Percentiles rank a stretch among this genome's conserved stretches.
phyloP scores from a whole-genome alignment of 331 rosid species.

The Pyrus hybrid region DNA sequence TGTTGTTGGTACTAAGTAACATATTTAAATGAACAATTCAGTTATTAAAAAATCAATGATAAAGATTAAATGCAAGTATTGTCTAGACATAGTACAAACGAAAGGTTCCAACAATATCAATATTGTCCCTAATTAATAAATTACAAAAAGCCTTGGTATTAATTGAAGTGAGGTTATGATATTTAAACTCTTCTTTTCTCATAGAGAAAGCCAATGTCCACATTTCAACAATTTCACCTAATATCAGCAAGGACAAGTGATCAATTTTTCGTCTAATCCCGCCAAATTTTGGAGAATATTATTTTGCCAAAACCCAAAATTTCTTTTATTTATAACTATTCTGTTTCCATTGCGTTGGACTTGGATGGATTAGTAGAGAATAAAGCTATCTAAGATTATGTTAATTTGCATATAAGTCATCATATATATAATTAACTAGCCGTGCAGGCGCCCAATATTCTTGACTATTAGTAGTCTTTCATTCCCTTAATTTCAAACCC shows the following conservation, averaged over 20 bases:
- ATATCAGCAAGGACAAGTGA: not conserved
- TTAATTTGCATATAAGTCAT: not conserved
- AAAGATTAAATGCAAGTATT: too few species aligned
- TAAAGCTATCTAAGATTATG: not conserved
- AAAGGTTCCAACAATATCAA: too few species aligned
- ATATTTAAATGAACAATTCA: too few species aligned
- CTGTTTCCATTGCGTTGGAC: not conserved
- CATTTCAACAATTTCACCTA: too few species aligned
- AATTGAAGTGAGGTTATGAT: too few species aligned
- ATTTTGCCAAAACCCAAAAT: not conserved
- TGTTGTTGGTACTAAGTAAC: too few species aligned
- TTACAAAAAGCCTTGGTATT: too few species aligned
- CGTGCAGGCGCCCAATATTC: not conserved
- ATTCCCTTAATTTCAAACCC: not conserved
- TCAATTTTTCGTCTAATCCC: not conserved
- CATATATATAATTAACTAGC: not conserved
- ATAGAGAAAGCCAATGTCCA: too few species aligned
- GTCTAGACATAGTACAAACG: too few species aligned
- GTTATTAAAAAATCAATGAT: too few species aligned
- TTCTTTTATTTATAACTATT: not conserved
- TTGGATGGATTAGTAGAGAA: not conserved
- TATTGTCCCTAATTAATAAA: too few species aligned
- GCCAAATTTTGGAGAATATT: not conserved
- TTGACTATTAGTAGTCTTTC: not conserved
- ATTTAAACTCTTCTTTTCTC: too few species aligned